Evolutionary conservation across 805 yeast species (phyloP).

Genomic region (Ogataea neopini): DNA sequence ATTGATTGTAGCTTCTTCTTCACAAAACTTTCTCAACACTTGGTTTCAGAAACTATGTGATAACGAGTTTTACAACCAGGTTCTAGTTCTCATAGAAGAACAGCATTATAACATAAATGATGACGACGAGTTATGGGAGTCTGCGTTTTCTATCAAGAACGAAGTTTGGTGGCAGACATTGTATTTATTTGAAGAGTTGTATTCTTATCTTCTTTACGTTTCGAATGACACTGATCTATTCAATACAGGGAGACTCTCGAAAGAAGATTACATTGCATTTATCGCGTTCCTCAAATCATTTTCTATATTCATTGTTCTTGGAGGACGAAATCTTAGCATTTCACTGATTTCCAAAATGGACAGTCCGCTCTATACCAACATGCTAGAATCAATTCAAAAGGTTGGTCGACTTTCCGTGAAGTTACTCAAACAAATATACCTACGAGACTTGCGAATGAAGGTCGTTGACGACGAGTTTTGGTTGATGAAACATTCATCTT

Average conservation of each 20-base stretch:
- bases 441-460: constrained; percentile 61
- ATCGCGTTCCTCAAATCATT: constrained; percentile 50
- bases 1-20: constrained; percentile 27
- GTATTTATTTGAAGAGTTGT: constrained; percentile 56
- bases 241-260: constrained; percentile 41
- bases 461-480: constrained; percentile 56
- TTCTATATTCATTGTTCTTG: constrained; percentile 42
- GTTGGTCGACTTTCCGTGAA: constrained; percentile 42
- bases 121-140: constrained; percentile 17
- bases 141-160: constrained; percentile 18
- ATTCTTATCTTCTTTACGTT: constrained; percentile 66
- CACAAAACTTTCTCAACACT: constrained; percentile 19
- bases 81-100: constrained; percentile 20
- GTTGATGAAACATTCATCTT: constrained; percentile 37
- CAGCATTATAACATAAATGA: constrained; percentile 13
- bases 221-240: constrained; percentile 66
- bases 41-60: constrained; percentile 25
- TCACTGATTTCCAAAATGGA: constrained; percentile 11
- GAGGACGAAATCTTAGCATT: constrained; percentile 18
- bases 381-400: constrained; percentile 17
- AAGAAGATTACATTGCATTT: constrained; percentile 41
- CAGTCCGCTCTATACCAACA: constrained; percentile 10
- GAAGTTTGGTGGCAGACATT: constrained; percentile 39
- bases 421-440: constrained; percentile 62
- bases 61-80: constrained; percentile 21